Evolutionary conservation across 169 alveolate genomes (phyloP).

Genomic region (Eimeria maxima): DNA sequence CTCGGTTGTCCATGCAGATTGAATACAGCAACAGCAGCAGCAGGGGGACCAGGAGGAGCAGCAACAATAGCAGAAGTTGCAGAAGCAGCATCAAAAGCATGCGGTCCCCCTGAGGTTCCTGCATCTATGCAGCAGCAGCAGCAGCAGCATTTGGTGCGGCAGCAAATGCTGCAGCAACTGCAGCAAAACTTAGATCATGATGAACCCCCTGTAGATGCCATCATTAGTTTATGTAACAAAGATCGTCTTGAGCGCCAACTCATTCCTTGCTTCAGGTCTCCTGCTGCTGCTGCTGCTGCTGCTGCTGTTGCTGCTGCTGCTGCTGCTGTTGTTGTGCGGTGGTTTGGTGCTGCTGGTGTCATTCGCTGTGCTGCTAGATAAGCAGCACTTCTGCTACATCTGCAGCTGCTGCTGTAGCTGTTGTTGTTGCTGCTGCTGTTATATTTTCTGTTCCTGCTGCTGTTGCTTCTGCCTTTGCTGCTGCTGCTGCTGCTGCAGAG

Average conservation of each 20-base stretch:
- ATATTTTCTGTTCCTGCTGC: not conserved
- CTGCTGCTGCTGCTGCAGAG: conserved; percentile 41
- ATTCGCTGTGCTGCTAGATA: too few species aligned
- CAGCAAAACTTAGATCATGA: not conserved
- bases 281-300: too few species aligned
- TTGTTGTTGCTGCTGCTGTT: conserved; percentile 12
- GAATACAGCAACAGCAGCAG: not conserved
- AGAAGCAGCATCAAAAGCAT: conserved; percentile 44
- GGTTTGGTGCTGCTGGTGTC: too few species aligned
- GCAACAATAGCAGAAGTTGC: not conserved
- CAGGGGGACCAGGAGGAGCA: conserved; percentile 19
- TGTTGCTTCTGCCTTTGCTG: not conserved
- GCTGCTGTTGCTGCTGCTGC: too few species aligned
- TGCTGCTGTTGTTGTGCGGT: too few species aligned
- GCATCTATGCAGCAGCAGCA: not conserved
- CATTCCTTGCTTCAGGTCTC: not conserved
- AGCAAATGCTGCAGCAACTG: conserved; percentile 11
- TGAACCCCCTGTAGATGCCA: conserved; percentile 18
- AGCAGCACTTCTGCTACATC: too few species aligned
- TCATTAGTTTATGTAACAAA: not conserved
- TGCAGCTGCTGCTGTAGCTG: not conserved
- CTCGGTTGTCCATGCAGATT: not conserved
- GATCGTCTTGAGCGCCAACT: not conserved
- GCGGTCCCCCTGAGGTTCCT: not conserved
- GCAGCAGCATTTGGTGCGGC: too few species aligned